Evolutionary conservation across 768 basidiomycete species (phyloP), one percentile per base, ranked within the genome.

Genomic region (Boletus tomentosulus): DNA sequence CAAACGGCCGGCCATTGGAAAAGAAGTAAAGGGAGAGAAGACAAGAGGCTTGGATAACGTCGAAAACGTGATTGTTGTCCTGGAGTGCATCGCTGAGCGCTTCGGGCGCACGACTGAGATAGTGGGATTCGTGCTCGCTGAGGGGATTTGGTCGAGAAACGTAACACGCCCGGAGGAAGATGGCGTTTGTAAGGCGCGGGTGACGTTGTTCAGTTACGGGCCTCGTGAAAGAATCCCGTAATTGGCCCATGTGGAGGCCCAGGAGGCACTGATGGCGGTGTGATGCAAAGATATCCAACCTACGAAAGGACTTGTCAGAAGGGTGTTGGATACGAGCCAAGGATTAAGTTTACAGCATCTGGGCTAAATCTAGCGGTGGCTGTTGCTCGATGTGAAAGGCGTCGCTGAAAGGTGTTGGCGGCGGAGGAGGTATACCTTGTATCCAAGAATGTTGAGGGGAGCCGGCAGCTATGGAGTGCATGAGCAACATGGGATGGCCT

Each of bases 141-240:
- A 91, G 74, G 6, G 82, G 77, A 37, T 82, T 85, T 7, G 87
- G 84, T 22, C 86, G 78, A 10, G 89, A 88, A 38, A 91, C 77
- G 65, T 86, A 88, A 67, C 88, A 91, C 2, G 87, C 85, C 85
- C 89, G 89, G 8, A 91, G 80, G 65, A 84, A 92, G 63, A 91
- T 85, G 56, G 88, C 78, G 63, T 90, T 88, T 77, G 90, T 82
- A 15, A 92, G 77, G 50, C 79, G 82, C 8, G 89, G 84, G 62
- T 92, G 89, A 19, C 83, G 82, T 51, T 86, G 87, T 53, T 87
- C 83, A 44, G 78, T 59, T 4, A 66, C 50, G 16, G 84, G 79
- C 6, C 76, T 73, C 42, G 70, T 72, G 39, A 90, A 72, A 33
- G 82, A 82, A 46, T 86, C 83, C 31, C 83, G 74, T 45, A 92